phyloP scores from a whole-genome alignment of 345 rosid species.

The Eucalyptus sp. region DNA sequence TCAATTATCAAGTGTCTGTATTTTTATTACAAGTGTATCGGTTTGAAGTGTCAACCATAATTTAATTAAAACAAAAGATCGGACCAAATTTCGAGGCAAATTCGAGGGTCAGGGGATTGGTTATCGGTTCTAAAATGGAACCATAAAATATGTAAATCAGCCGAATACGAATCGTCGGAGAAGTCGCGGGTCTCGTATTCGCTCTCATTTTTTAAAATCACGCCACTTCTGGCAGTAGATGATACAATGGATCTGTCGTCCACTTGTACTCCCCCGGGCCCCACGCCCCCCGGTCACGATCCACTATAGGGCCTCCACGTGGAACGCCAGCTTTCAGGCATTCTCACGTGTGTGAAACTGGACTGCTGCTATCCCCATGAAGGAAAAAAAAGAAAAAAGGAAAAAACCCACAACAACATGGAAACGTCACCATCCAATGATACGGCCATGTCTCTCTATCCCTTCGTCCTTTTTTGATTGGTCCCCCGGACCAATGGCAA shows the following conservation, averaged over 20 bases:
- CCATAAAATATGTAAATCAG: background rate
- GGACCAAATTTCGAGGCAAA: no score
- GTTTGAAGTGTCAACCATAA: no score
- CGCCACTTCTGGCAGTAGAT: background rate
- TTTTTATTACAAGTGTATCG: accelerated
- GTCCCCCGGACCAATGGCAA: background rate
- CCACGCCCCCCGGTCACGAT: background rate
- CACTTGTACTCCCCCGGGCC: no score
- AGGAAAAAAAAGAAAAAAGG: background rate
- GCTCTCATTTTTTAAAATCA: background rate
- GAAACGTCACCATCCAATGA: background rate
- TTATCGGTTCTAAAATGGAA: no score
- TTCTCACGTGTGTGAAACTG: background rate
- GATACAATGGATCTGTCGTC: background rate
- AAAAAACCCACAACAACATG: background rate
- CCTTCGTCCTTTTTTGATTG: background rate
- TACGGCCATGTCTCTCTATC: background rate
- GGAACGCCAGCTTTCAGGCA: background rate
- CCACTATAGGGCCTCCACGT: background rate
- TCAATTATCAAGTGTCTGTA: accelerated
- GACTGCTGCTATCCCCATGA: background rate
- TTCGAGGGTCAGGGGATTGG: background rate
- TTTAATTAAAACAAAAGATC: no score
- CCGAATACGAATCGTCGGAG: background rate
- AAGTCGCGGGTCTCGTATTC: background rate